These are phyloP conservation scores for Penicillium rolfsii DNA, from an alignment of 2,329 filamentous ascomycete genomes.

Conservation along the genomic window DNA sequence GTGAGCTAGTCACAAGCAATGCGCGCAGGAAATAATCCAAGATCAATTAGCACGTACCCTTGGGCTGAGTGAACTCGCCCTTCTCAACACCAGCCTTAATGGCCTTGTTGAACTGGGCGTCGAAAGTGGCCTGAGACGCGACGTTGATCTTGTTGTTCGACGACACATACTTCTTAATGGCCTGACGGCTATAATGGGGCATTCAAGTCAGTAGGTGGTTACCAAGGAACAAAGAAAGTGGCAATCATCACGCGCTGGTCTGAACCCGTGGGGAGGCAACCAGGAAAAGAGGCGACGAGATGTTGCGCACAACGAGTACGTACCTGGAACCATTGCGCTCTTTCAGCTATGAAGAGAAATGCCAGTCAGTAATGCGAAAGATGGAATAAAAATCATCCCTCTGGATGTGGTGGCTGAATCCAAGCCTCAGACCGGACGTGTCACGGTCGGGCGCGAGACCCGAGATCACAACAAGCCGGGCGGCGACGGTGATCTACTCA, in stretches of 20 bases:
- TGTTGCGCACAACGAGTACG: slow-evolving; percentile 44
- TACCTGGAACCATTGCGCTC: slow-evolving; percentile 72
- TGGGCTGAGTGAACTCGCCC: slow-evolving; percentile 84
- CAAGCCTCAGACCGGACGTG: slow-evolving; percentile 34
- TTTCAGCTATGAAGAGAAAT: slow-evolving; percentile 60
- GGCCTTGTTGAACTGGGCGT: slow-evolving; percentile 82
- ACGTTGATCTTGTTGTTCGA: slow-evolving; percentile 68
- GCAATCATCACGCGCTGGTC: slow-evolving; percentile 30
- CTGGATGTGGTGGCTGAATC: slow-evolving; percentile 30
- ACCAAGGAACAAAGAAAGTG: slow-evolving; percentile 7
- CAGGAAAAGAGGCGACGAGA: slow-evolving; percentile 27
- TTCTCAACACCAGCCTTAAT: slow-evolving; percentile 81
- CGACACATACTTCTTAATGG: slow-evolving; percentile 74
- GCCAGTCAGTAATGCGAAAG: slow-evolving; percentile 52
- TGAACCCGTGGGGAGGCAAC: slow-evolving; percentile 18
- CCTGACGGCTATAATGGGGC: slow-evolving; percentile 61
- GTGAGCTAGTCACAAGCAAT: slow-evolving; percentile 10
- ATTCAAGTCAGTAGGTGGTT: slow-evolving; percentile 35
- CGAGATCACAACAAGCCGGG: slow-evolving; percentile 45
- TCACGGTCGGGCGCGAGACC: slow-evolving; percentile 46
- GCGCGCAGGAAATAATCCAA: slow-evolving; percentile 2
- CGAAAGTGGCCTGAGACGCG: slow-evolving; percentile 62
- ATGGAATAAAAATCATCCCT: slow-evolving; percentile 27
- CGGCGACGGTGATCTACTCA: slow-evolving; percentile 62
- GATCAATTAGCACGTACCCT: slow-evolving; percentile 64